Percentiles rank a stretch among this genome's conserved stretches.
Evolutionary conservation across 202 grass and related monocot species (phyloP).

Genomic region (Thinopyrum obtusiflorum): DNA sequence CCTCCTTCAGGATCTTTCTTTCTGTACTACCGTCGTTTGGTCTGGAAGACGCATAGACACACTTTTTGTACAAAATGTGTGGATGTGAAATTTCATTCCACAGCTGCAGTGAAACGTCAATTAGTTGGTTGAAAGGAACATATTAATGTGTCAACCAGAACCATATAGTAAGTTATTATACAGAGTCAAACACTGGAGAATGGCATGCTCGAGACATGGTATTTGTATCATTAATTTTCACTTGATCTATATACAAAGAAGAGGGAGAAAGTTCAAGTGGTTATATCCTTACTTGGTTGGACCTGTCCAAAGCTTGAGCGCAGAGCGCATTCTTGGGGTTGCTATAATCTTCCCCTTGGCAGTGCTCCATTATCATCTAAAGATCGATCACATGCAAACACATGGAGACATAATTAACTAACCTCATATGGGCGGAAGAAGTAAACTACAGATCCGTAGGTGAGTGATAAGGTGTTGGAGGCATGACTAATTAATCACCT

Average conservation of each 20-base stretch:
- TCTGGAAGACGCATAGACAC: not conserved
- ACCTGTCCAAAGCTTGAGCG: conserved; percentile 4
- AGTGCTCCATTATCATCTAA: conserved; percentile 23
- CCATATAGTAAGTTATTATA: not conserved
- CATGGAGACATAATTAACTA: not conserved
- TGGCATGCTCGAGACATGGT: not conserved
- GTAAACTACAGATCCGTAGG: not conserved
- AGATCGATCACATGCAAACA: not conserved
- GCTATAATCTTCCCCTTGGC: not conserved
- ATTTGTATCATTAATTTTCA: not conserved
- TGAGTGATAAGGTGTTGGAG: not conserved
- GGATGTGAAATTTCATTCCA: not conserved
- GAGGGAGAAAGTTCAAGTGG: not conserved
- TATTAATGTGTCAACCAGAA: not conserved
- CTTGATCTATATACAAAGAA: not conserved
- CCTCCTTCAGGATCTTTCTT: not conserved
- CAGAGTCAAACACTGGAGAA: not conserved
- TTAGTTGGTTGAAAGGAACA: not conserved
- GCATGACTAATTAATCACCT: conserved; percentile 15
- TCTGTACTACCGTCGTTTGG: not conserved
- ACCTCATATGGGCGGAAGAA: not conserved
- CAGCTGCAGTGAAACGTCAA: not conserved
- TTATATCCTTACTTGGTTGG: not conserved
- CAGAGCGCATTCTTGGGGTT: conserved; percentile 16
- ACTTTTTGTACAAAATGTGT: not conserved